Evolutionary conservation across 106 monocot genomes (phyloP), one percentile per base, ranked within the genome.

Genomic region (Platanthera zijinensis): DNA sequence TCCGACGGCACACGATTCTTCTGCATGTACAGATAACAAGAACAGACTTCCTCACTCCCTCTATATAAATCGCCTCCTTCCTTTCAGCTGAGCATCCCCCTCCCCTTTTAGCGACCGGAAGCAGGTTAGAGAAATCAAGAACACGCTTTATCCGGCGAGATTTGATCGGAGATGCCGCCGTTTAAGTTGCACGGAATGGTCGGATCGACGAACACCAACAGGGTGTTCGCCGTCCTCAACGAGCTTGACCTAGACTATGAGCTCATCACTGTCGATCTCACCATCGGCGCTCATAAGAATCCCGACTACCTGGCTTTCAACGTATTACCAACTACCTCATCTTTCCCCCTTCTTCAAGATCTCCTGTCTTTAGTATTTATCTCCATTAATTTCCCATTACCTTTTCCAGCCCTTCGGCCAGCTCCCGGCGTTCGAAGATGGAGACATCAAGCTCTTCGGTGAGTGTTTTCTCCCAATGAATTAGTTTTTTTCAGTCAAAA

Each of bases 221-320:
- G 88, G 10, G 83, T 59, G 28, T 7, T 72, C 6, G 72, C 80
- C 0, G 75, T 21, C 51, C 78, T 88, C 8, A 75, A 88, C 57
- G 88, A 88, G 85, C 83, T 83, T 74, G 85, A 21, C 2, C 13
- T 88, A 21, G 80, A 88, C 8, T 88, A 67, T 77, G 88, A 88
- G 14, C n/a, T 85, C 74, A 8, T 76, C 68, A 22, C 48, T 53
- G 83, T 88, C 66, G 78, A 85, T 48, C 80, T 88, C 79, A n/a
- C 47, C 63, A 22, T 78, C 56, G 85, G 83, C 12, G 85, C 79
- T 18, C 83, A 94, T 74, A 94, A 94, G 74, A 77, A 87, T 47
- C 85, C 86, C 5, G 57, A 78, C 8, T 89, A 84, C 86, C 82
- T 92, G 74, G 80, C 84, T 53, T 59, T 83, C 73, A 89, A 89